These are phyloP conservation scores for Cubamyces sp. DNA, from an alignment of 768 basidiomycete species.

Conservation along the genomic window DNA sequence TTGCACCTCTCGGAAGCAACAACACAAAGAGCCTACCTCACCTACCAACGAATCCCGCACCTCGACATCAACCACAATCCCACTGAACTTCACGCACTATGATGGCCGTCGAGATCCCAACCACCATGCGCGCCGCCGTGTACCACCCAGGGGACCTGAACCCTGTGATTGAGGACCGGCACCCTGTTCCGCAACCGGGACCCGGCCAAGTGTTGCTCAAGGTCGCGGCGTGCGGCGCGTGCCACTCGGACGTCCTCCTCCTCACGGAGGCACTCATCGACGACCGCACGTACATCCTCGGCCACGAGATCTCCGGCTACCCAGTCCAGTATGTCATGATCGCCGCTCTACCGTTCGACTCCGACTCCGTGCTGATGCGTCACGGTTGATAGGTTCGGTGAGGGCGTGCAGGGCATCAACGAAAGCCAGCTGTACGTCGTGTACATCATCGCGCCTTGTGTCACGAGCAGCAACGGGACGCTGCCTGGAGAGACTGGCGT, in stretches of 20 bases:
- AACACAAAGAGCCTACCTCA: not conserved
- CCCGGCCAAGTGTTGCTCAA: constrained; percentile 47
- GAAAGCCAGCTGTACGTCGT: constrained; percentile 7
- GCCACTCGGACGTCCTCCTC: constrained; percentile 12
- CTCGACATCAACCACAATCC: not conserved
- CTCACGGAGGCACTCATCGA: constrained; percentile 9
- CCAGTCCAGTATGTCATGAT: not conserved
- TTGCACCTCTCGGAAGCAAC: too few species aligned
- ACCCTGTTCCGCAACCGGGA: constrained; percentile 38
- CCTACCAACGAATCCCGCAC: too few species aligned
- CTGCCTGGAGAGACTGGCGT: constrained; percentile 7
- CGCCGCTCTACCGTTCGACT: too few species aligned
- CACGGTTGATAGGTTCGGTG: not conserved
- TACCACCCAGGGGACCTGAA: constrained; percentile 14
- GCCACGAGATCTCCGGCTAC: constrained; percentile 6
- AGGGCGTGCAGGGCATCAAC: not conserved
- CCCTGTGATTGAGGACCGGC: not conserved
- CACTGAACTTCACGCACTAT: not conserved
- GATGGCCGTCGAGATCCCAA: not conserved
- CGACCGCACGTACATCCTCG: constrained; percentile 9
- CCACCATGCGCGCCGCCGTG: constrained; percentile 12
- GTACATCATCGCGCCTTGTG: constrained; percentile 2
- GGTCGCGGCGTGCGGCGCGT: constrained; percentile 27
- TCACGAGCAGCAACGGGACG: not conserved
- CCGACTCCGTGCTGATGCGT: too few species aligned